Base-by-base conservation (phyloP, 331 rosid species). In the Phaseolus coccineus region DNA sequence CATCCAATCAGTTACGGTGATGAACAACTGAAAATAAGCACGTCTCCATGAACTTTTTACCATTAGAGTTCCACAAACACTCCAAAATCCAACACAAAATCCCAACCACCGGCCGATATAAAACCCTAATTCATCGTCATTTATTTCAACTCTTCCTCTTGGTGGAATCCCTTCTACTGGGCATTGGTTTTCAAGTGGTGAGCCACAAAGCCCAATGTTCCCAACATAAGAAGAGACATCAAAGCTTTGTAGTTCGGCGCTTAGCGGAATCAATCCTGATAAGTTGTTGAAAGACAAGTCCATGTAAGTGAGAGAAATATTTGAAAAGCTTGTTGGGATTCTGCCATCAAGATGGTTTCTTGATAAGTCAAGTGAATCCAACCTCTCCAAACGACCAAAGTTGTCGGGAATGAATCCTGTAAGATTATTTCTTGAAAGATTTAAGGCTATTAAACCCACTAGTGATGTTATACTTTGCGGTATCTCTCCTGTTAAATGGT, bases 1-100 rank as follows among this genome's bases (percentile, higher is more conserved):
- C 1, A 72, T 24, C 80, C 72, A 64, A 5, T 77, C 72, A 5
- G 48, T 30, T 15, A 55, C 37, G 16, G 33, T 47, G 55, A 40
- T 16, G 27, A 81, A 37, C 44, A 69, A 81, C 2, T 8, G 58
- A 22, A 71, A 82, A 44, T 71, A 82, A 6, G 47, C 69, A 9
- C 19, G 2, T 51, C 85, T 63, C 85, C 69, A 71, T 30, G 82
- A 52, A 13, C 9, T 24, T 22, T 82, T 82, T 0, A 77, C 10
- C 0, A 82, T 4, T 40, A 77, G 46, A 70, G 73, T 52, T 8
- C 82, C 82, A 51, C 74, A 62, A 62, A 82, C 79, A 63, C 82
- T 74, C 78, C 63, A 77, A 67, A 83, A 78, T 77, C 83, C 86
- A 44, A 48, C 35, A 16, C 5, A 10, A 56, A 78, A 83, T 57